Evolutionary conservation across 1,139 yeast species (phyloP), one percentile per base, ranked within the genome.

Genomic region (Yamadazyma spencermartinsiae): DNA sequence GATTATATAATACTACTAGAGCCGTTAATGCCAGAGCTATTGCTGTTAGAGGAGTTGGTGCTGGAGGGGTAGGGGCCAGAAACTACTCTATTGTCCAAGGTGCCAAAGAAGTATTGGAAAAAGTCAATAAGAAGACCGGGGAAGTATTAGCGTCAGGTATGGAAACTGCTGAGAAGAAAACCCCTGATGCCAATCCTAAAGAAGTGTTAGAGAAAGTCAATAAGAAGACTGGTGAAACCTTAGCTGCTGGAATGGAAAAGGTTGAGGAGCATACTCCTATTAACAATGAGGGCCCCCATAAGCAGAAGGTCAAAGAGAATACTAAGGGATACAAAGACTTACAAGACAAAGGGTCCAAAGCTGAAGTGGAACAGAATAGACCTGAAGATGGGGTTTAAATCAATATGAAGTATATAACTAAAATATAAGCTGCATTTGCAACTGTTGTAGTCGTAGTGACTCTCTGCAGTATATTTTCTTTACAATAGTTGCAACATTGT

Each of bases 281-380:
- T n/a, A n/a, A n/a, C n/a, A n/a, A n/a, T n/a, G 45, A 45, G 11
- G 55, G 52, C 12, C 52, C 56, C 4, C 37, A 48, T 3, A 46
- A 44, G 20, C 53, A 47, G 27, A 51, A 54, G 37, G 59, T 60
- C 17, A 47, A 44, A 21, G 40, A 59, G 26, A 63, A 67, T 45
- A 43, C 55, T 34, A 40, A 51, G 31, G 76, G 75, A 8, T 71
- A 72, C 52, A 45, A 60, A 28, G 48, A 54, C 43, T 63, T 72
- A 49, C 70, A 68, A 49, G 75, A 72, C 41, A 72, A 70, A 48
- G 77, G 77, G 9, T 29, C 60, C 33, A 65, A 69, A 49, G 61
- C 58, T 19, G 76, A 70, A 46, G 42, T 49, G 30, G 76, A 72
- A 54, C 77, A 72, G 51, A 62, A 67, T 51, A 65, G 77, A 46